Base-by-base conservation (phyloP, 306 rosid species). In the Quercus dentata region DNA sequence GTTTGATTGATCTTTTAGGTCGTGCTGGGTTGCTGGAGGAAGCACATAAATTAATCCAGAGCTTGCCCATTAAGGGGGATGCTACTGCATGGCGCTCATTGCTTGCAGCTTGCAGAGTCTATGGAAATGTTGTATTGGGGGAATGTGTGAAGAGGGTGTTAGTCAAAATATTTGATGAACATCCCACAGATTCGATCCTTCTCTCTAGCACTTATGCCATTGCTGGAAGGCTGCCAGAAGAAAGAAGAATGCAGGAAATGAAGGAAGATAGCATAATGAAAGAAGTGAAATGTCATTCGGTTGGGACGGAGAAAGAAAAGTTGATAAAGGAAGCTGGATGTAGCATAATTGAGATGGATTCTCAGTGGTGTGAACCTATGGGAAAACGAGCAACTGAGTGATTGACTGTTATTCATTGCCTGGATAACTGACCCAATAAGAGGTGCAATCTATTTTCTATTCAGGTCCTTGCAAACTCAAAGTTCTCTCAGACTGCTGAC, bases 21-120 rank as follows among this genome's bases (percentile, higher is more conserved):
- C 86, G 97, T 57, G 91, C 92, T 11, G 97, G 97, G 64, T 81
- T 92, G 88, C 73, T 89, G 54, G 85, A 83, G 73, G 95, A 92
- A 89, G 95, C 93, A 44, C 83, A 86, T 84, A 69, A 71, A 73
- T 79, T 92, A 33, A 86, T 92, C 46, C 82, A 83, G 69, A 82
- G 89, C 88, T 79, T 90, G 87, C 92, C 91, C 56, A 78, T 78
- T 19, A 80, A 83, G 83, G 76, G 85, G 5, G 95, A 92, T 77
- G 76, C 85, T 54, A 90, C 92, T 4, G 89, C 93, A 56, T 90
- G 97, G 95, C 92, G 92, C 15, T 84, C 92, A 7, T 69, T 92
- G 80, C 95, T 90, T 74, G 85, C 93, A 3, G 90, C 95, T 51
- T 92, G 93, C 73, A 83, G 93, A 83, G 86, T 89, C 68, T 81